Percentiles rank a stretch among this genome's conserved stretches.
phyloP scores from a whole-genome alignment of 352 stramenopile genomes.

The Halophytophthora polymorphica region DNA sequence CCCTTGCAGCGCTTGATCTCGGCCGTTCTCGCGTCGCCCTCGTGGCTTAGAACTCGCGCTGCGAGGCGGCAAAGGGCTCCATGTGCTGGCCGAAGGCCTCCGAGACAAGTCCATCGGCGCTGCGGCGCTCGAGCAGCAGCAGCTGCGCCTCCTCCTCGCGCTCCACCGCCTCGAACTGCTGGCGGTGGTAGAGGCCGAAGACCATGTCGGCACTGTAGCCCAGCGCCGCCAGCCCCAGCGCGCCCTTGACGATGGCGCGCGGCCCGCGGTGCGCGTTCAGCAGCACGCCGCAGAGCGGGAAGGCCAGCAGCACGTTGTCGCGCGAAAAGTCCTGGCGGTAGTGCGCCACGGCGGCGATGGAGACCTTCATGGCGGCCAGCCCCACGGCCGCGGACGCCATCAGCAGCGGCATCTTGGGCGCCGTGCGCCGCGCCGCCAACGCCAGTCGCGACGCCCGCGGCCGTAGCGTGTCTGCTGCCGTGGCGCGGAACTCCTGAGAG shows the following conservation, averaged over 20 bases:
- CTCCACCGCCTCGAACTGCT: conserved; percentile 23
- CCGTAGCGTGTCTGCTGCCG: conserved; percentile 5
- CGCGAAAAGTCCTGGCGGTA: conserved; percentile 55
- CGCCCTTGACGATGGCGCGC: conserved; percentile 39
- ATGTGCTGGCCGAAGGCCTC: no score
- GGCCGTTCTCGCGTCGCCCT: no score
- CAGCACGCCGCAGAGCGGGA: conserved; percentile 44
- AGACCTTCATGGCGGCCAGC: conserved; percentile 59
- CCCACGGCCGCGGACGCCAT: conserved; percentile 37
- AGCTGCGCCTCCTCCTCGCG: conserved; percentile 15
- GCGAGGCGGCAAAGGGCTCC: conserved; percentile 6
- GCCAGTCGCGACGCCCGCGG: conserved; percentile 18
- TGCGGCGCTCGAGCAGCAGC: conserved; percentile 6
- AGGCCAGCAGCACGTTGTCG: conserved; percentile 45
- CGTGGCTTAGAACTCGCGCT: conserved; percentile 14
- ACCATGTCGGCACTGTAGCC: conserved; percentile 38
- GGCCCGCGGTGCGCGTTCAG: conserved; percentile 39
- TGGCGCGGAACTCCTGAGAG: conserved; percentile 27
- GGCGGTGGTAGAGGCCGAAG: conserved; percentile 23
- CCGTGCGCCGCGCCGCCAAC: conserved; percentile 28
- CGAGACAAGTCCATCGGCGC: neutral
- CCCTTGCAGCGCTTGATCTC: neutral
- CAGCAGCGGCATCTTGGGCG: conserved; percentile 35
- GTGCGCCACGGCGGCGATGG: conserved; percentile 38
- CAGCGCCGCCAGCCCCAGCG: conserved; percentile 31